A percentile compares a stretch with the other conserved stretches of the same genome.
Conservation (phyloP, 108 stramenopile genomes). For the Cyclotella sp. region DNA sequence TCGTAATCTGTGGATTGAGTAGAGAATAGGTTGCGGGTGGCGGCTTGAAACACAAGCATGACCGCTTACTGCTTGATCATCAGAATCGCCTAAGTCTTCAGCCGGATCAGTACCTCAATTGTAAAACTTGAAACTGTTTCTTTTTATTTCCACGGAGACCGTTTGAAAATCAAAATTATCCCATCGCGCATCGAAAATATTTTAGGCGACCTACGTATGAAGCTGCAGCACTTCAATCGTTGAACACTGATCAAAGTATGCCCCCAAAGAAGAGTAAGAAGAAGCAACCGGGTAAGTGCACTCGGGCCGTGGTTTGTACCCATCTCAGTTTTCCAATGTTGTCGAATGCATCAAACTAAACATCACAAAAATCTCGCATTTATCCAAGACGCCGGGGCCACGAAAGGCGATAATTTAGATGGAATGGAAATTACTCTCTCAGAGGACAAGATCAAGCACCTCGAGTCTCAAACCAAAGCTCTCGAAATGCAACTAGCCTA, state of each 20-base stretch:
- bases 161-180: too few species aligned
- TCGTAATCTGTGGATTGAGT: too few species aligned
- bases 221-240: too few species aligned
- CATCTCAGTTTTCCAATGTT: not conserved
- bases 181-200: too few species aligned
- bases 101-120: too few species aligned
- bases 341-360: not conserved
- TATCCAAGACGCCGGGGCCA: not conserved
- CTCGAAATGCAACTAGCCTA: constrained; percentile 44
- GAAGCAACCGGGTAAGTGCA: constrained; percentile 24
- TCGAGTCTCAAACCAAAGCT: constrained; percentile 39
- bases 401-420: constrained; percentile 30
- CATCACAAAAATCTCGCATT: not conserved
- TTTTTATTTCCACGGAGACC: too few species aligned
- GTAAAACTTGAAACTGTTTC: too few species aligned
- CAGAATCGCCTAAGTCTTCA: too few species aligned
- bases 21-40: too few species aligned
- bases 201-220: too few species aligned
- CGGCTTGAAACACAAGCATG: too few species aligned
- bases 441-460: constrained; percentile 51
- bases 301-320: not conserved
- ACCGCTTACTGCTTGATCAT: too few species aligned
- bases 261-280: constrained; percentile 47
- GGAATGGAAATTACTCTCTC: constrained; percentile 31
- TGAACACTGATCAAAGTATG: constrained; percentile 4